phyloP scores from a whole-genome alignment of 2,329 filamentous ascomycete genomes.

The Dryadomyces quercus-mongolicae region DNA sequence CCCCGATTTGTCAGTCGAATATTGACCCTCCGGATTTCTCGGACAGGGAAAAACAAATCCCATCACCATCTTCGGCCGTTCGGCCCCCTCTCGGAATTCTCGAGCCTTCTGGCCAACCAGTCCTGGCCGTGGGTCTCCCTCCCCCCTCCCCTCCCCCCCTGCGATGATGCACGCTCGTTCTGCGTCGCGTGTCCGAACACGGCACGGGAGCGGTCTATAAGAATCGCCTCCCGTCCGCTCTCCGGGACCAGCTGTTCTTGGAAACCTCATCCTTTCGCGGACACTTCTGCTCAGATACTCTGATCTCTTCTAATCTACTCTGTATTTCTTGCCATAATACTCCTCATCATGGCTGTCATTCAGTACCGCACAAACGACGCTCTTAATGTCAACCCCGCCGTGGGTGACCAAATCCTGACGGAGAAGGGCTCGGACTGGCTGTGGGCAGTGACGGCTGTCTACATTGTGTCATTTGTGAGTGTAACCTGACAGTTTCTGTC shows the following conservation, averaged over 20 bases:
- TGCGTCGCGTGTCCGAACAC: neutral
- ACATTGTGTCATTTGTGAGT: slow-evolving; percentile 31
- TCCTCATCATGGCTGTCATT: slow-evolving; percentile 20
- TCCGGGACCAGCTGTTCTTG: neutral
- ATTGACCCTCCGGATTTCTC: no score
- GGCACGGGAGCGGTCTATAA: neutral
- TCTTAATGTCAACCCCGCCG: slow-evolving; percentile 32
- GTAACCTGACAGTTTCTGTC: no score
- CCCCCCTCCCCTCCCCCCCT: no score
- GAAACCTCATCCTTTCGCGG: neutral
- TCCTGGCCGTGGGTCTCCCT: neutral
- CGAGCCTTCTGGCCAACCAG: neutral
- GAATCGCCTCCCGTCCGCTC: neutral
- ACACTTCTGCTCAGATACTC: neutral
- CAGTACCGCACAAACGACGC: slow-evolving; percentile 29
- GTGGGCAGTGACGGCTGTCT: slow-evolving; percentile 40
- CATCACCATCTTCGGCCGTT: neutral
- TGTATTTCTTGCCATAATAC: neutral
- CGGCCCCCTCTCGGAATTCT: slow-evolving; percentile 1
- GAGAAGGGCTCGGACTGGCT: slow-evolving; percentile 41
- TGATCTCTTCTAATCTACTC: no score
- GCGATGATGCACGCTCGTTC: neutral
- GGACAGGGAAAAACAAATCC: no score
- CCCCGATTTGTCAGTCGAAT: no score
- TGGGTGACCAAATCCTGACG: slow-evolving; percentile 25